Evolutionary conservation across 257 asterid genomes (phyloP), one percentile per base, ranked within the genome.

Genomic region (Scutellaria baicalensis): DNA sequence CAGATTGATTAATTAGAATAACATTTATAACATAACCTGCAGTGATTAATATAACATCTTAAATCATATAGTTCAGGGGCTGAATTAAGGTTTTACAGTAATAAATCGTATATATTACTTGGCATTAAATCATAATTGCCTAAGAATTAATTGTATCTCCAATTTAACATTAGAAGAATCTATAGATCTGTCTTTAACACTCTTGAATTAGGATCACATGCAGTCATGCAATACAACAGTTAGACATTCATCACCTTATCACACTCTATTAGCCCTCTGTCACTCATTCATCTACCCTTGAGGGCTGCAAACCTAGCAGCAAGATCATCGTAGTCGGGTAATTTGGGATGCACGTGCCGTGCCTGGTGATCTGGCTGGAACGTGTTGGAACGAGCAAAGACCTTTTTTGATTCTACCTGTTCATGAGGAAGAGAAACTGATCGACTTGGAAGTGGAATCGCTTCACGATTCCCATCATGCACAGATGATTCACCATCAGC

Each of bases 271-370:
- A 61, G 21, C 69, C 70, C 31, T 8, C 38, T 16, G 21, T 8
- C 23, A 7, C 7, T n/a, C 11, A 14, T 57, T 80, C 57, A 88
- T 74, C 80, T 66, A 61, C 95, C 97, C 82, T 78, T 89, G 65
- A 94, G 69, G 50, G 99, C 94, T 57, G 99, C 90, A 79, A 94
- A 89, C 39, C 89, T 83, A 16, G 96, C 97, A 57, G 96, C 93
- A 77, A 94, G 81, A 84, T 94, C 97, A 60, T 94, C 97, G 10
- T 94, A 94, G 70, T 94, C 91, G 6, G 99, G 99, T 68, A 94
- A 71, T 47, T 94, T 94, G 52, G 97, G 97, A 78, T 94, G 99
- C 82, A 94, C 99, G 45, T 91, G 97, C 11, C 68, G 76, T 23
- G 93, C 90, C 80, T 81, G 96, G 69, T 76, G 82, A 77, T 88